Evolutionary conservation across 768 basidiomycete species (phyloP).

Genomic region (Mycena rosella): DNA sequence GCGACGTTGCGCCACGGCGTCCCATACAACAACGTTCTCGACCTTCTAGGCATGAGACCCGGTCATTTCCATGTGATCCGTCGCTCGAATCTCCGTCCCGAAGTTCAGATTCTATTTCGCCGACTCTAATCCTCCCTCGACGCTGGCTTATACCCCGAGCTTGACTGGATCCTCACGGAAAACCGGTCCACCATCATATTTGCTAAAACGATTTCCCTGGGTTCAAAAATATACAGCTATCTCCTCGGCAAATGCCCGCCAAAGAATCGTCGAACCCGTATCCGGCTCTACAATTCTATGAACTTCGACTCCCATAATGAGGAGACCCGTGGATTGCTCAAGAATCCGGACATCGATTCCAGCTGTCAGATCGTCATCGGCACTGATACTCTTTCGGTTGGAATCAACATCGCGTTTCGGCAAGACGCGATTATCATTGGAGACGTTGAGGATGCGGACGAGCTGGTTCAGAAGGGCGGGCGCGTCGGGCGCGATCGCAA

Average conservation of each 20-base stretch:
- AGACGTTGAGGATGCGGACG: neutral
- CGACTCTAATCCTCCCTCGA: neutral
- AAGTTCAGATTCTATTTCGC: neutral
- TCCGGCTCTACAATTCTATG: neutral
- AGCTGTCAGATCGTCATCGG: neutral
- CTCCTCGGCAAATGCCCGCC: neutral
- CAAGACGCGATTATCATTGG: neutral
- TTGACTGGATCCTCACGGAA: neutral
- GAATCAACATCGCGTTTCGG: neutral
- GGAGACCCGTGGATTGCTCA: neutral
- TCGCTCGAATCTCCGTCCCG: neutral
- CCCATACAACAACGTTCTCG: neutral
- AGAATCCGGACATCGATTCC: too few species aligned
- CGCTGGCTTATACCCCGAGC: neutral
- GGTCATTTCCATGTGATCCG: too few species aligned
- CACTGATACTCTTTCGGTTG: neutral
- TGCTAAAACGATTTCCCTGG: neutral
- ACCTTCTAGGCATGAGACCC: neutral
- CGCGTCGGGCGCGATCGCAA: neutral
- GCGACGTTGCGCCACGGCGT: neutral
- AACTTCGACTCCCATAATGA: constrained; percentile 1
- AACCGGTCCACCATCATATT: neutral
- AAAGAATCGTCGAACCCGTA: neutral
- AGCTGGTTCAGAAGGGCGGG: neutral
- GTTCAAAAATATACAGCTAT: neutral